These are phyloP conservation scores for Aspergillus hortae DNA, from an alignment of 2,329 filamentous ascomycete species.

Conservation along the genomic window DNA sequence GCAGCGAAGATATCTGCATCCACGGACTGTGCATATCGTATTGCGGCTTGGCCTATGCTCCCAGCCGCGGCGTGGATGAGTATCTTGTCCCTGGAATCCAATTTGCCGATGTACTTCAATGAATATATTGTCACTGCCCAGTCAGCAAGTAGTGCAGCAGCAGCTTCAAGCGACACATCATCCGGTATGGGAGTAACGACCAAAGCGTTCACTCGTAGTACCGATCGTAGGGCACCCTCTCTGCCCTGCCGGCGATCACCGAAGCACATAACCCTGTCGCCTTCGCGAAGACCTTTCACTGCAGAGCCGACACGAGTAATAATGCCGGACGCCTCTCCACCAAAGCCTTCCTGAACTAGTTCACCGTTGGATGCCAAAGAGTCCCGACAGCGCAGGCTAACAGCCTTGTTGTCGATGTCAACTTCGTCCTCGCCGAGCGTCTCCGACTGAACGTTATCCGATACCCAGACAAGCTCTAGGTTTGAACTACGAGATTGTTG, in stretches of 20 bases:
- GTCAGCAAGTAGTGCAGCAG: background rate
- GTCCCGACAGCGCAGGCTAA: slow-evolving; percentile 16
- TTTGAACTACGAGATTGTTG: too few species aligned
- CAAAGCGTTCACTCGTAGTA: background rate
- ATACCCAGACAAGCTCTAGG: background rate
- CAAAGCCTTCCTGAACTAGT: slow-evolving; percentile 29
- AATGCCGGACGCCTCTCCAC: slow-evolving; percentile 41
- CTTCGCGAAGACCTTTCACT: slow-evolving; percentile 32
- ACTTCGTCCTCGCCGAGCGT: slow-evolving; percentile 12
- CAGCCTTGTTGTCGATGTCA: slow-evolving; percentile 18
- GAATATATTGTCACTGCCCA: background rate
- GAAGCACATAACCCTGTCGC: slow-evolving; percentile 36
- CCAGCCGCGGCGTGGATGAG: slow-evolving; percentile 15
- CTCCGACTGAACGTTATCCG: background rate
- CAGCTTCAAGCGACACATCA: background rate
- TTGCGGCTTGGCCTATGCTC: slow-evolving; percentile 16
- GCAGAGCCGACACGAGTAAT: slow-evolving; percentile 31
- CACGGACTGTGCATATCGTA: slow-evolving; percentile 9
- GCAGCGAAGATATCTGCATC: slow-evolving; percentile 15
- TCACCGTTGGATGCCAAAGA: slow-evolving; percentile 14
- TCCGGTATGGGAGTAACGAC: background rate
- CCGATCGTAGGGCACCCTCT: background rate
- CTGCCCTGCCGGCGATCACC: background rate
- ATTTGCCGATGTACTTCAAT: background rate
- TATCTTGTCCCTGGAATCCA: background rate